phyloP scores from a whole-genome alignment of 768 basidiomycete genomes.

The Russula lepida region DNA sequence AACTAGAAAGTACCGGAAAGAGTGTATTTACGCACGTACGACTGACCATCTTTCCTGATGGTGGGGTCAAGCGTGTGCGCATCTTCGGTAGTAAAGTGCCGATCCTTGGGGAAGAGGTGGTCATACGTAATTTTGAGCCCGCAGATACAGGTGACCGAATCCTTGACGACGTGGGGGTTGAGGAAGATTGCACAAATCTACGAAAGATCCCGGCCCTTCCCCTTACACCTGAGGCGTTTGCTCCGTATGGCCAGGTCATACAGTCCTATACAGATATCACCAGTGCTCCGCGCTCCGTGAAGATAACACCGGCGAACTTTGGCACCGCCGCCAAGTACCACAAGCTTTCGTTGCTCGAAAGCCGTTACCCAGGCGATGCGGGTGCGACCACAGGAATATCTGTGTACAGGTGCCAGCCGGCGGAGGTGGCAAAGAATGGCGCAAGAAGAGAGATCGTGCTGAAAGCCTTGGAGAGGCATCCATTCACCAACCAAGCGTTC shows the following conservation, averaged over 20 bases:
- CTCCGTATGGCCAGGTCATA: constrained; percentile 82
- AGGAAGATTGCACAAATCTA: not conserved
- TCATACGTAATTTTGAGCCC: not conserved
- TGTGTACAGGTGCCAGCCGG: constrained; percentile 71
- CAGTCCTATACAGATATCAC: constrained; percentile 71
- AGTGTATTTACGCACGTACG: constrained; percentile 72
- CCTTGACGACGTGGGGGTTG: not conserved
- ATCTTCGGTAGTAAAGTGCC: constrained; percentile 55
- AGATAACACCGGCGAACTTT: constrained; percentile 76
- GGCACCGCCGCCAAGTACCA: constrained; percentile 92
- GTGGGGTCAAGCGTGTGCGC: constrained; percentile 90
- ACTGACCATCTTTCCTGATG: constrained; percentile 88
- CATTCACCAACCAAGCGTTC: constrained; percentile 86
- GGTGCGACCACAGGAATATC: constrained; percentile 65
- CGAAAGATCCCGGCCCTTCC: constrained; percentile 47
- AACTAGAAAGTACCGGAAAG: constrained; percentile 56
- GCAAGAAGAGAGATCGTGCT: constrained; percentile 54
- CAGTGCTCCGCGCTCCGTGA: constrained; percentile 53
- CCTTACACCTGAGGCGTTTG: constrained; percentile 79
- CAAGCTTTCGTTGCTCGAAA: constrained; percentile 66
- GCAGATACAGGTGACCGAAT: not conserved
- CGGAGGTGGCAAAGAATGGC: constrained; percentile 35
- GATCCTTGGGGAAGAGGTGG: constrained; percentile 4
- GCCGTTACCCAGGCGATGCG: constrained; percentile 51
- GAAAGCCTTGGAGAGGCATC: constrained; percentile 79